phyloP scores from a whole-genome alignment of 495 filamentous ascomycete genomes.

The Entonaema liquescens region DNA sequence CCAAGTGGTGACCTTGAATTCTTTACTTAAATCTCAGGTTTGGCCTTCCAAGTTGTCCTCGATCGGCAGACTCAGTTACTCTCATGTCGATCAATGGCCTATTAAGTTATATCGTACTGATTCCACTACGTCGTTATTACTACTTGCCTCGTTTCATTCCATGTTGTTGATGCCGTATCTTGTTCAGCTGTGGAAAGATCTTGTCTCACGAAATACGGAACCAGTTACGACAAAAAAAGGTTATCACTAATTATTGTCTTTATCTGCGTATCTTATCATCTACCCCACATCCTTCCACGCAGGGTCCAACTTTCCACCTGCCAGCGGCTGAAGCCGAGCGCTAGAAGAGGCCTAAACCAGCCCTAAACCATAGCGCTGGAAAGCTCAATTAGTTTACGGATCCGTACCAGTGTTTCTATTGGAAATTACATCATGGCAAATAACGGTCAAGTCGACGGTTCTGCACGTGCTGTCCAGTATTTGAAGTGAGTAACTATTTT shows the following conservation, averaged over 20 bases:
- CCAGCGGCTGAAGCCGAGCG: constrained; percentile 39
- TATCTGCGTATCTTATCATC: constrained; percentile 3
- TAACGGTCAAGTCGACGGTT: constrained; percentile 34
- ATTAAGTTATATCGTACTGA: not conserved
- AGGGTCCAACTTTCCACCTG: constrained; percentile 19
- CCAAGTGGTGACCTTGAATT: constrained; percentile 16
- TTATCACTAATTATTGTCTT: not conserved
- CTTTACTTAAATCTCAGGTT: constrained; percentile 35
- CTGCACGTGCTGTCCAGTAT: constrained; percentile 40
- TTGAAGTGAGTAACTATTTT: constrained; percentile 31
- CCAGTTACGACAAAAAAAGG: not conserved
- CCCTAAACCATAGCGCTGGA: constrained; percentile 32
- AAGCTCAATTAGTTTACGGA: constrained; percentile 23
- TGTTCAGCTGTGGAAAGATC: not conserved
- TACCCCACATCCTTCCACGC: constrained; percentile 26
- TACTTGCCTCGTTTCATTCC: constrained; percentile 1
- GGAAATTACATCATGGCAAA: constrained; percentile 29
- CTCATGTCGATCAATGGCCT: constrained; percentile 15
- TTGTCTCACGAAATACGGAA: constrained; percentile 11
- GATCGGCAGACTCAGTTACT: constrained; percentile 25
- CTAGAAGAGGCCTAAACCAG: constrained; percentile 36
- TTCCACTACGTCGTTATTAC: not conserved
- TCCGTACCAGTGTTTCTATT: constrained; percentile 5
- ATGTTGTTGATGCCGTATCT: constrained; percentile 17
- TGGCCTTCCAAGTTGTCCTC: constrained; percentile 9